Conservation (phyloP, 495 filamentous ascomycete genomes). For the Penicillium alfredii region DNA sequence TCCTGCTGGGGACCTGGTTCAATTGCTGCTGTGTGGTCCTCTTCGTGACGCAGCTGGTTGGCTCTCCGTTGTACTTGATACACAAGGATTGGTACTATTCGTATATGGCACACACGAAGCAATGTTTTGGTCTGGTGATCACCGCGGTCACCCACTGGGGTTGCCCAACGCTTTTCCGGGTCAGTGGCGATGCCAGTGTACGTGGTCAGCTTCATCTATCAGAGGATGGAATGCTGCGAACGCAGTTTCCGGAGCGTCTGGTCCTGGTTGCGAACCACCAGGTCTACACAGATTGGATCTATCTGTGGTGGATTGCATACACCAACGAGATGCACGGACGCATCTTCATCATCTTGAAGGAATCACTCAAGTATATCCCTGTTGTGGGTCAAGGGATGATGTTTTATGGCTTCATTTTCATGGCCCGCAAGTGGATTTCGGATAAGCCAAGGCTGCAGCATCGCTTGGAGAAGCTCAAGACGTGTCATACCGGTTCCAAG, state of each 20-base stretch:
- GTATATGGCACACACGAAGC: conserved; percentile 62
- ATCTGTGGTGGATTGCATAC: conserved; percentile 67
- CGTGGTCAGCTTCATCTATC: conserved; percentile 50
- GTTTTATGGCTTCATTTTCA: conserved; percentile 66
- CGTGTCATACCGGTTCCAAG: conserved; percentile 42
- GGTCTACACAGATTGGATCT: conserved; percentile 68
- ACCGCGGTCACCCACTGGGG: conserved; percentile 58
- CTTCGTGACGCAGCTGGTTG: conserved; percentile 50
- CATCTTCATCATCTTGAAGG: conserved; percentile 65
- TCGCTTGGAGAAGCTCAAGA: conserved; percentile 55
- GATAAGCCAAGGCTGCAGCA: conserved; percentile 56
- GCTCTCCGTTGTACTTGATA: conserved; percentile 55
- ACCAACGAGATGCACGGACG: conserved; percentile 60
- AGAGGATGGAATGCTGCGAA: conserved; percentile 49
- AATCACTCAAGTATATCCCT: conserved; percentile 60
- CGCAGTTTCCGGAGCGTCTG: conserved; percentile 54
- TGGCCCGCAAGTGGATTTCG: conserved; percentile 60
- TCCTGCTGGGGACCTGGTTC: conserved; percentile 62
- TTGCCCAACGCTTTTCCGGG: conserved; percentile 52
- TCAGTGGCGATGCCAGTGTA: conserved; percentile 57
- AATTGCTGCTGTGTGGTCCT: conserved; percentile 48
- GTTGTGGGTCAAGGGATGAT: conserved; percentile 59
- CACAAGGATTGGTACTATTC: conserved; percentile 54
- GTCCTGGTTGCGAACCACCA: conserved; percentile 65
- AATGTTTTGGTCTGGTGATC: conserved; percentile 55